Percentiles rank a stretch among this genome's conserved stretches.
phyloP scores from a whole-genome alignment of 129 eudicot genomes.

The Flaveria brownii region DNA sequence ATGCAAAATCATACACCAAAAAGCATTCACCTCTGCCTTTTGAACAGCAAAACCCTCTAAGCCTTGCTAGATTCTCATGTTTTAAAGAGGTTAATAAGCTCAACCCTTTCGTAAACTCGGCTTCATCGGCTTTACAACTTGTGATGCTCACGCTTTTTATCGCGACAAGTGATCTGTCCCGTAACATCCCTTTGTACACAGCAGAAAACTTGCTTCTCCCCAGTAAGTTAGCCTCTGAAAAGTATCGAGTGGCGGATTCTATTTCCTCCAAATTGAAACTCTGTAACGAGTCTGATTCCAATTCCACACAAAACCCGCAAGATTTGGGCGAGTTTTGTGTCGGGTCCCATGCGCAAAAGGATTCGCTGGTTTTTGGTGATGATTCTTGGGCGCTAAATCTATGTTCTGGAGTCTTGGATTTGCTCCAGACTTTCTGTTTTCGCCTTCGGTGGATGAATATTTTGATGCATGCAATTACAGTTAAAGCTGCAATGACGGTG shows the following conservation, averaged over 20 bases:
- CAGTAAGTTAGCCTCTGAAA: constrained; percentile 66
- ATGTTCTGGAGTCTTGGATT: constrained; percentile 60
- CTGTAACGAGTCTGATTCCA: constrained; percentile 26
- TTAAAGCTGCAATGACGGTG: constrained; percentile 41
- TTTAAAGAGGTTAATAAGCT: constrained; percentile 61
- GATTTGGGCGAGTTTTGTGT: constrained; percentile 29
- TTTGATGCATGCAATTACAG: constrained; percentile 40
- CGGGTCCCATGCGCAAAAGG: constrained; percentile 63
- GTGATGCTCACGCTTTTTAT: constrained; percentile 60
- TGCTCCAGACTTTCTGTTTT: constrained; percentile 69
- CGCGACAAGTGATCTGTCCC: constrained; percentile 76
- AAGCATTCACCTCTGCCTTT: constrained; percentile 84
- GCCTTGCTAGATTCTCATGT: constrained; percentile 66
- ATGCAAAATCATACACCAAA: constrained; percentile 74
- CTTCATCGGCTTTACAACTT: constrained; percentile 82
- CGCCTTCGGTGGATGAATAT: constrained; percentile 50
- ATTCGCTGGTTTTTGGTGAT: constrained; percentile 54
- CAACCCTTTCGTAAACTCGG: constrained; percentile 77
- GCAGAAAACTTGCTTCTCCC: constrained; percentile 80
- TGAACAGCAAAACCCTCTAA: constrained; percentile 80
- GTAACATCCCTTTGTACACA: constrained; percentile 68
- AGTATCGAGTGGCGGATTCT: constrained; percentile 86
- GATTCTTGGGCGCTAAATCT: constrained; percentile 52
- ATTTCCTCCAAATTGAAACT: constrained; percentile 83
- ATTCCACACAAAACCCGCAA: constrained; percentile 27